These are phyloP conservation scores for Pichia insulana DNA, from an alignment of 805 yeast genomes.

Conservation along the genomic window DNA sequence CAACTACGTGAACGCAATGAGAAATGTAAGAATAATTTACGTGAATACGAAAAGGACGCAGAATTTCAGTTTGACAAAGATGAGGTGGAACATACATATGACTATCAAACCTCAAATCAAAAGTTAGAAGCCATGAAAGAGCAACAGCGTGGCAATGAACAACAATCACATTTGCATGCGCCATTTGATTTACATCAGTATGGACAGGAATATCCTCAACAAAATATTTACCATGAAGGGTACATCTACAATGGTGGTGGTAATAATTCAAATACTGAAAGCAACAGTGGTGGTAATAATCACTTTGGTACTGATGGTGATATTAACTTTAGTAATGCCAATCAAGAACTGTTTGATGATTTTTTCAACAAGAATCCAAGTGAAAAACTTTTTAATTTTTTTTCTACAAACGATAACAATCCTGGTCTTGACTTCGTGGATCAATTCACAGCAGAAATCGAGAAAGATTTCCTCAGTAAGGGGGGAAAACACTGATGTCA, in stretches of 20 bases:
- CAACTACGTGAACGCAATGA: conserved; percentile 19
- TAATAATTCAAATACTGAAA: too few species aligned
- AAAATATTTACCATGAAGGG: too few species aligned
- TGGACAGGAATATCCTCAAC: too few species aligned
- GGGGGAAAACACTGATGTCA: conserved; percentile 14
- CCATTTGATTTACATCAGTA: too few species aligned
- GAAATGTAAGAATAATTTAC: conserved; percentile 4
- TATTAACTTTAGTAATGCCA: conserved; percentile 13
- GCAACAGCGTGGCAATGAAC: conserved; percentile 5
- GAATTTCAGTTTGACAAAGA: conserved; percentile 3
- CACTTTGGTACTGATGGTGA: not conserved
- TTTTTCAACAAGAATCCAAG: conserved; percentile 27
- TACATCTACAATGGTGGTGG: too few species aligned
- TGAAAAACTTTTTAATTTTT: conserved; percentile 40
- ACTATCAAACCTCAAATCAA: not conserved
- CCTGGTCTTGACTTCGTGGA: conserved; percentile 56
- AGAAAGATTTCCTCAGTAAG: conserved; percentile 45
- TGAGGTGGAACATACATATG: conserved; percentile 1
- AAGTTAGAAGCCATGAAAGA: conserved; percentile 1
- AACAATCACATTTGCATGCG: too few species aligned
- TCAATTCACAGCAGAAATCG: conserved; percentile 76
- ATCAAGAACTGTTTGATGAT: conserved; percentile 27
- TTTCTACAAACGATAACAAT: conserved; percentile 33
- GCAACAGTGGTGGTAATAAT: not conserved
- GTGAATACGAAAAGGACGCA: conserved; percentile 10